phyloP scores from a whole-genome alignment of 1,284 basidiomycete genomes.

The Sporisorium sorghi region DNA sequence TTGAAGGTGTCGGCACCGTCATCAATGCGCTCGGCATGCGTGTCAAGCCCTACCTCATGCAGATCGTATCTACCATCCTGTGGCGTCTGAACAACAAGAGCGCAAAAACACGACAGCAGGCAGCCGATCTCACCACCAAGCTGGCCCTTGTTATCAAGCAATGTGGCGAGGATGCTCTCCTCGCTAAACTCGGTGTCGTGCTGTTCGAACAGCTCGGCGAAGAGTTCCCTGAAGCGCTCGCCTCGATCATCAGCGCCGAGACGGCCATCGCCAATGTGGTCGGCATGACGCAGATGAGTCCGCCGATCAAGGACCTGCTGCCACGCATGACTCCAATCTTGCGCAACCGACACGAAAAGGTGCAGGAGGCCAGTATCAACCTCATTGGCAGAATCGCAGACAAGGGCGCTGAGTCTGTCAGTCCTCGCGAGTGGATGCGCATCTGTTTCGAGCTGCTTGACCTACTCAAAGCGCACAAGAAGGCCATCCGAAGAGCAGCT shows the following conservation, averaged over 20 bases:
- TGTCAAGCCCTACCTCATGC: slow-evolving; percentile 98
- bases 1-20: slow-evolving; percentile 97
- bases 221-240: slow-evolving; percentile 98
- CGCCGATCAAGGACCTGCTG: slow-evolving; percentile 96
- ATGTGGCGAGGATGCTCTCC: slow-evolving; percentile 92
- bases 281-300: slow-evolving; percentile 99
- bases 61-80: slow-evolving; percentile 98
- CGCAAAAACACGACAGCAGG: slow-evolving; percentile 98
- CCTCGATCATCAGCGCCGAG: slow-evolving; percentile 95
- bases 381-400: slow-evolving; percentile 99
- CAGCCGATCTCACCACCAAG: slow-evolving; percentile 93
- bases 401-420: slow-evolving; percentile 97
- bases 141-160: slow-evolving; percentile 98
- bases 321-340: slow-evolving; percentile 99
- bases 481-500: slow-evolving; percentile 96
- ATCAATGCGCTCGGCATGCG: slow-evolving; percentile 95
- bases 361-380: slow-evolving; percentile 99
- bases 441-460: slow-evolving; percentile 99
- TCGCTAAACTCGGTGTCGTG: slow-evolving; percentile 96
- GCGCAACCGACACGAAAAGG: slow-evolving; percentile 98
- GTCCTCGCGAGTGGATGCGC: slow-evolving; percentile 99
- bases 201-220: slow-evolving; percentile 98
- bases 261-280: slow-evolving; percentile 99
- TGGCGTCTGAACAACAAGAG: slow-evolving; percentile 99
- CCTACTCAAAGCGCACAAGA: slow-evolving; percentile 98